Evolutionary conservation across 164 flowering plant species (phyloP).

Genomic region (Vitis amurensis): DNA sequence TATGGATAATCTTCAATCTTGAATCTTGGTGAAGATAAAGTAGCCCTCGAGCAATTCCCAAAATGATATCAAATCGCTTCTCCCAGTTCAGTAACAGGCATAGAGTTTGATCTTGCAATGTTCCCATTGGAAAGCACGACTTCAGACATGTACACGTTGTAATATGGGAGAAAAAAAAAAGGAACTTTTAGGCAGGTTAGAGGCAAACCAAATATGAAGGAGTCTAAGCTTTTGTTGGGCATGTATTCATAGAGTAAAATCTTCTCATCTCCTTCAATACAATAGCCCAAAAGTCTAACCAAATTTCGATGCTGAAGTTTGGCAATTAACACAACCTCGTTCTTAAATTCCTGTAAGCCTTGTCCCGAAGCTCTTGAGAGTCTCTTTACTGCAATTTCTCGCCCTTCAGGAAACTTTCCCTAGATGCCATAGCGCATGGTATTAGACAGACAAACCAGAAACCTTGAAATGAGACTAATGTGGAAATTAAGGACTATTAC

Average conservation of each 20-base stretch:
- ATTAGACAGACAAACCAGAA: too few species aligned
- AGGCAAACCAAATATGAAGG: conserved; percentile 2
- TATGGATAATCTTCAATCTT: conserved; percentile 5
- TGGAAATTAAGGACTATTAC: too few species aligned
- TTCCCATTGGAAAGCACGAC: not conserved
- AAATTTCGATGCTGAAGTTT: not conserved
- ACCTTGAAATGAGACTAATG: too few species aligned
- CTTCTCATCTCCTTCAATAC: not conserved
- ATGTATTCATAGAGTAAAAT: conserved; percentile 5
- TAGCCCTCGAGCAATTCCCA: conserved; percentile 9
- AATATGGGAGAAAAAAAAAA: too few species aligned
- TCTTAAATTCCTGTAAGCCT: too few species aligned
- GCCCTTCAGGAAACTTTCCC: too few species aligned
- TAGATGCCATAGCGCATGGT: too few species aligned
- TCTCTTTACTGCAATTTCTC: too few species aligned
- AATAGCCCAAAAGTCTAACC: not conserved
- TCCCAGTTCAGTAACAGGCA: not conserved
- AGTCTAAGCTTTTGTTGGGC: conserved; percentile 9
- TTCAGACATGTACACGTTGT: not conserved
- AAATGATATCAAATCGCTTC: conserved; percentile 1
- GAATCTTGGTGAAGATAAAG: conserved; percentile 15
- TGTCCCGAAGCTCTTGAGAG: too few species aligned
- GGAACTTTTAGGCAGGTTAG: not conserved
- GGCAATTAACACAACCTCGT: too few species aligned
- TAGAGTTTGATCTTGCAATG: not conserved